Conservation (phyloP, 192 early-diverging fungal species). For the Dissophora globulifera region DNA sequence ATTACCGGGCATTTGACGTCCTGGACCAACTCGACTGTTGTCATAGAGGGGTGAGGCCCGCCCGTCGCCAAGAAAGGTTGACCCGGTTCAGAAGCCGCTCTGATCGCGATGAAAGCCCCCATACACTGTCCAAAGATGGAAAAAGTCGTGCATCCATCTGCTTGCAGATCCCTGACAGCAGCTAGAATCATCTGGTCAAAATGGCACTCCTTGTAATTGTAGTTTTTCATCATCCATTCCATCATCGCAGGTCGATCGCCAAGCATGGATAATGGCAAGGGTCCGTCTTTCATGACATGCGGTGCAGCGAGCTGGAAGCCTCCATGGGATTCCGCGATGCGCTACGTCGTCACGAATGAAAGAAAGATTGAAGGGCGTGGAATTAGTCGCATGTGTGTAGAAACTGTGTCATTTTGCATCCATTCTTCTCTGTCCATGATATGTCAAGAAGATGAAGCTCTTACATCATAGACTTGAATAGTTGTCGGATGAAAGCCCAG, state of each 20-base stretch:
- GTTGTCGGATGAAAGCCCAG: constrained; percentile 69
- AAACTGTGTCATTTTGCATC: too few species aligned
- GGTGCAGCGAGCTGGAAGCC: constrained; percentile 73
- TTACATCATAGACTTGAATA: constrained; percentile 73
- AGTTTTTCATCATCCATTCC: constrained; percentile 34
- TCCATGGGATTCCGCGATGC: constrained; percentile 59
- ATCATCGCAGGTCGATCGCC: constrained; percentile 29
- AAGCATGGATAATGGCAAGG: constrained; percentile 34
- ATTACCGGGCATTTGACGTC: constrained; percentile 68
- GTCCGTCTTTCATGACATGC: constrained; percentile 63
- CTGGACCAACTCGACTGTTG: constrained; percentile 56
- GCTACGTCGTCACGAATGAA: too few species aligned
- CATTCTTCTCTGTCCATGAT: too few species aligned
- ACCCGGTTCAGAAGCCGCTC: constrained; percentile 54
- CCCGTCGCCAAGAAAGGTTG: constrained; percentile 60
- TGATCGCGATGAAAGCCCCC: constrained; percentile 67
- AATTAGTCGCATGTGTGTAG: too few species aligned
- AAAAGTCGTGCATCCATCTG: constrained; percentile 53
- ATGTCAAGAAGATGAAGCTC: too few species aligned
- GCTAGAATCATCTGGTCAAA: neutral
- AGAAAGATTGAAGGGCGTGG: too few species aligned
- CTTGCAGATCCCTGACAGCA: constrained; percentile 47
- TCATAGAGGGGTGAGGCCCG: constrained; percentile 70
- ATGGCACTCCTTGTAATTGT: constrained; percentile 18
- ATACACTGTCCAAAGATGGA: constrained; percentile 77